Percentiles rank a stretch among this genome's conserved stretches.
Conservation (phyloP, 768 basidiomycete species). For the Naganishia friedmannii region DNA sequence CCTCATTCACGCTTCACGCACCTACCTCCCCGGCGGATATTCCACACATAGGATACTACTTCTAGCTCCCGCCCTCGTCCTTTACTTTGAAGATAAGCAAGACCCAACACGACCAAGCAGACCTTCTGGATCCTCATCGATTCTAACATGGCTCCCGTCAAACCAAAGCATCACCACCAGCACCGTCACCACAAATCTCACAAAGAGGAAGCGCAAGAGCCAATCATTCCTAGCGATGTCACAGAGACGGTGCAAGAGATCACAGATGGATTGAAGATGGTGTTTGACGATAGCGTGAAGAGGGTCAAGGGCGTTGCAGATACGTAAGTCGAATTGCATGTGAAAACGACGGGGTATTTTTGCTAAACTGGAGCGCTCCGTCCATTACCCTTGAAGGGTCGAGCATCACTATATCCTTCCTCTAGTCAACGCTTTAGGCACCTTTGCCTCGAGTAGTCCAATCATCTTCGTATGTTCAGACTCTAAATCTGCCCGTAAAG, state of each 20-base stretch:
- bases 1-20: no score
- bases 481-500: not conserved
- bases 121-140: not conserved
- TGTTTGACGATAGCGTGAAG: conserved; percentile 69
- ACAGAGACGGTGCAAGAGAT: conserved; percentile 78
- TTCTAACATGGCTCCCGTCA: not conserved
- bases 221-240: conserved; percentile 77
- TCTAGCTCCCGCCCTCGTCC: no score
- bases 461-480: conserved; percentile 10
- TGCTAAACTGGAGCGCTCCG: not conserved
- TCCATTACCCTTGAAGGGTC: not conserved
- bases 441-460: conserved; percentile 6
- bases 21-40: no score
- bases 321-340: not conserved
- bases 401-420: conserved; percentile 6
- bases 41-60: no score
- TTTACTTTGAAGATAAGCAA: no score
- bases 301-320: conserved; percentile 55
- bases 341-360: not conserved
- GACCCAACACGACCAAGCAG: no score
- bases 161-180: conserved; percentile 1
- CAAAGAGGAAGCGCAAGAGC: conserved; percentile 77
- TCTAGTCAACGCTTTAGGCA: not conserved
- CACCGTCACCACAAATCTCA: not conserved
- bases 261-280: conserved; percentile 70